Evolutionary conservation across 257 asterid genomes (phyloP).

Genomic region (Rehmannia glutinosa): DNA sequence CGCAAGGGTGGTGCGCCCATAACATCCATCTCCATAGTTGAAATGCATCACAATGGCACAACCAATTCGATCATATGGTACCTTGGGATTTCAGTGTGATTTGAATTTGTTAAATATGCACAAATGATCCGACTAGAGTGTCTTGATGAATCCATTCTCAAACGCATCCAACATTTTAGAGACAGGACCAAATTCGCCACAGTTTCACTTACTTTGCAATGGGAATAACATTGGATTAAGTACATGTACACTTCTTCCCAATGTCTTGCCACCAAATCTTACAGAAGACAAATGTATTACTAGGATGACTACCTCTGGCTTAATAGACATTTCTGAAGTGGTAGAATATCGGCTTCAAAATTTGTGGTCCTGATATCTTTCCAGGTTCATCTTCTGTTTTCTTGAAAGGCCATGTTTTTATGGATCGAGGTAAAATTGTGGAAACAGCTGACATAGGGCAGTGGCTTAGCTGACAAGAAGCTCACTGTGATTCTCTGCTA

Average conservation of each 20-base stretch:
- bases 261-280: conserved; percentile 5
- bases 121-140: too few species aligned
- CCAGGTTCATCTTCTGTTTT: background rate
- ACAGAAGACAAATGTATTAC: conserved; percentile 9
- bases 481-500: conserved; percentile 20
- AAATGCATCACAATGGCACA: too few species aligned
- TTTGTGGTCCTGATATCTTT: background rate
- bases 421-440: background rate
- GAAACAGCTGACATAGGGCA: conserved; percentile 3
- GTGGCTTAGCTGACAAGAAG: background rate
- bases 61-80: too few species aligned
- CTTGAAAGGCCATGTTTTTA: background rate
- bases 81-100: too few species aligned
- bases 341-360: background rate
- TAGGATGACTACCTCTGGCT: background rate
- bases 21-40: too few species aligned
- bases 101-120: too few species aligned
- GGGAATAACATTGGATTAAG: background rate
- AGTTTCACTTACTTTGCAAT: background rate
- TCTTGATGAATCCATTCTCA: too few species aligned
- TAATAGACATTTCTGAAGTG: background rate
- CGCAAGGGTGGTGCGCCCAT: too few species aligned
- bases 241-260: background rate
- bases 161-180: background rate
- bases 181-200: background rate